phyloP scores from a whole-genome alignment of 2,329 filamentous ascomycete genomes.

The Davidsoniella australis region DNA sequence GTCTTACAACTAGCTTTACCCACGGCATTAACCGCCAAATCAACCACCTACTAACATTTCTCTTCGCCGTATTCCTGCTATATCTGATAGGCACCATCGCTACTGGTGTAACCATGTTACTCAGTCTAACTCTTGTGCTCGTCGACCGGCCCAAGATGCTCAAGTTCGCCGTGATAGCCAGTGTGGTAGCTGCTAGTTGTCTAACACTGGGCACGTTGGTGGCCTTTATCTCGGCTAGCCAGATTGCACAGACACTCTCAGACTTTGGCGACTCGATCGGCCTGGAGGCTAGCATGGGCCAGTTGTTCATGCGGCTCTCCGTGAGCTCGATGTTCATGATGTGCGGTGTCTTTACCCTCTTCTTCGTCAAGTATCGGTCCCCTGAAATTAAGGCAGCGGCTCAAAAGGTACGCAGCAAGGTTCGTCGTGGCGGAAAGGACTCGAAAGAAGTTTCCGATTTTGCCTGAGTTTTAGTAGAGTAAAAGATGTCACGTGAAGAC shows the following conservation, averaged over 20 bases:
- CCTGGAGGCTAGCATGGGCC: slow-evolving; percentile 26
- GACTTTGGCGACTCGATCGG: slow-evolving; percentile 27
- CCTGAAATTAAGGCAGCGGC: slow-evolving; percentile 13
- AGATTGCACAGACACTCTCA: slow-evolving; percentile 26
- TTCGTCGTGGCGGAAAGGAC: too few relatives aligned
- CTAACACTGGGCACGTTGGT: slow-evolving; percentile 27
- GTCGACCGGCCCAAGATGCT: slow-evolving; percentile 1
- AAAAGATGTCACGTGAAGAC: not conserved
- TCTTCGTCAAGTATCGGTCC: slow-evolving; percentile 17
- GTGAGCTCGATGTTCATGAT: slow-evolving; percentile 32
- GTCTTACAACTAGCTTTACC: slow-evolving; percentile 21
- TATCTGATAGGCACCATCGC: slow-evolving; percentile 31
- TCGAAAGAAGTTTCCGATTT: not conserved
- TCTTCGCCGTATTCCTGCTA: slow-evolving; percentile 31
- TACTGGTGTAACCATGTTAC: slow-evolving; percentile 21
- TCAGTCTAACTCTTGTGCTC: slow-evolving; percentile 16
- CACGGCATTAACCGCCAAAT: slow-evolving; percentile 28
- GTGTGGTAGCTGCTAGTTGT: slow-evolving; percentile 21
- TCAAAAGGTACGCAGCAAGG: too few relatives aligned
- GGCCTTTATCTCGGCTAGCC: slow-evolving; percentile 25
- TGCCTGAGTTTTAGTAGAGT: not conserved
- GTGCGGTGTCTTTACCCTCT: slow-evolving; percentile 8
- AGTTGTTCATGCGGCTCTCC: slow-evolving; percentile 27
- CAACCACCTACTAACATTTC: slow-evolving; percentile 30
- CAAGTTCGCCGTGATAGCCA: slow-evolving; percentile 22